Conservation (phyloP, 169 alveolate genomes). For the Cryptosporidium canis region DNA sequence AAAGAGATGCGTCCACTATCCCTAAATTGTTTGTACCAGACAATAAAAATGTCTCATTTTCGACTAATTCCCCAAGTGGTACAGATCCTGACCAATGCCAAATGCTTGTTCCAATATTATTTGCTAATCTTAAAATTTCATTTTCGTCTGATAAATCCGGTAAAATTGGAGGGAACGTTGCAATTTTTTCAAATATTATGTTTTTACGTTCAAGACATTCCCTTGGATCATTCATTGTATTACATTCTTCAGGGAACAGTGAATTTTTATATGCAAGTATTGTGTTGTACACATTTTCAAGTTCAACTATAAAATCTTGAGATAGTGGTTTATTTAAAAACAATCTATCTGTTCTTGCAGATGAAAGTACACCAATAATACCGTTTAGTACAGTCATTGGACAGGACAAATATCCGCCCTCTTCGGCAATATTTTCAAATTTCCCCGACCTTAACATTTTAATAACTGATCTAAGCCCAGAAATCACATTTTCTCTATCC, state of each 20-base stretch:
- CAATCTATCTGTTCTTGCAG: conserved; percentile 40
- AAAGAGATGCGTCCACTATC: conserved; percentile 57
- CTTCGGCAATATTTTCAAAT: conserved; percentile 67
- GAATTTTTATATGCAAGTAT: conserved; percentile 14
- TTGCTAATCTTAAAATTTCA: conserved; percentile 49
- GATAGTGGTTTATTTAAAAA: conserved; percentile 25
- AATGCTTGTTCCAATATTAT: conserved; percentile 58
- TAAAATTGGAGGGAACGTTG: conserved; percentile 71
- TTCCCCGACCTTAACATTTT: conserved; percentile 75
- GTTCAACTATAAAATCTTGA: conserved; percentile 43
- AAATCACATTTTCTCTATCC: conserved; percentile 76
- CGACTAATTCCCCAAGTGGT: conserved; percentile 63
- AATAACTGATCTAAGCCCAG: conserved; percentile 75
- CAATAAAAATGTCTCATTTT: conserved; percentile 43
- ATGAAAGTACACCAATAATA: conserved; percentile 40
- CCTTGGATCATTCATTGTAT: not conserved
- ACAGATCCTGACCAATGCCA: conserved; percentile 73
- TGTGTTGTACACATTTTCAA: conserved; percentile 36
- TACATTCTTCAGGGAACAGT: conserved; percentile 37
- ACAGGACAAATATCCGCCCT: conserved; percentile 56
- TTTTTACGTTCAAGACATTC: conserved; percentile 19
- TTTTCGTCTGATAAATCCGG: conserved; percentile 52
- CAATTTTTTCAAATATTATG: conserved; percentile 48
- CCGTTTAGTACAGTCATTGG: conserved; percentile 59
- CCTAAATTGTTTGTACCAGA: conserved; percentile 50